A percentile compares a stretch with the other conserved stretches of the same genome.
phyloP scores from a whole-genome alignment of 1,284 basidiomycete genomes.

The Hypsizygus ulmarius region DNA sequence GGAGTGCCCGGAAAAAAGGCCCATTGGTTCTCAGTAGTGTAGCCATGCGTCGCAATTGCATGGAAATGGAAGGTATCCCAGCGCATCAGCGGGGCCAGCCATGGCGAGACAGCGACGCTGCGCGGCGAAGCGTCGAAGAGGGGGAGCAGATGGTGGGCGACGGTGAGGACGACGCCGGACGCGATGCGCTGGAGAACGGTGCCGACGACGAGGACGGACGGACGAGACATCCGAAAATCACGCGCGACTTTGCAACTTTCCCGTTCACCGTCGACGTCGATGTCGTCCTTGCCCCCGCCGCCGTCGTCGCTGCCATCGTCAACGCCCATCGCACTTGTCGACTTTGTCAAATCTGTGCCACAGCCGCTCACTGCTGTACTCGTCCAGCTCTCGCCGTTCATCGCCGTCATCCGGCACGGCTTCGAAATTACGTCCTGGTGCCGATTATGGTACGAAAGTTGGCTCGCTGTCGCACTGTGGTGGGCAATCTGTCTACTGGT shows the following conservation, averaged over 20 bases:
- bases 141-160: slow-evolving; percentile 20
- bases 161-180: slow-evolving; percentile 19
- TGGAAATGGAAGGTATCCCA: slow-evolving; percentile 91
- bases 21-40: slow-evolving; percentile 81
- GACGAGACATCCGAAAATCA: not conserved
- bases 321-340: slow-evolving; percentile 29
- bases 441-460: slow-evolving; percentile 61
- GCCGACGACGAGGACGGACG: slow-evolving; percentile 4
- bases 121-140: slow-evolving; percentile 40
- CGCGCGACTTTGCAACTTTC: too few relatives aligned
- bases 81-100: slow-evolving; percentile 47
- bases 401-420: slow-evolving; percentile 45
- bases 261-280: slow-evolving; percentile 10
- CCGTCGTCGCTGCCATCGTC: not conserved
- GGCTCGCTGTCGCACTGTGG: slow-evolving; percentile 67
- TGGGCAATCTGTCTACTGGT: slow-evolving; percentile 75
- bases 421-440: slow-evolving; percentile 67
- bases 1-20: slow-evolving; percentile 84
- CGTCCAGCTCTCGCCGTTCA: slow-evolving; percentile 54
- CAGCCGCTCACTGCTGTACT: slow-evolving; percentile 57
- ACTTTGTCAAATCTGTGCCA: slow-evolving; percentile 60
- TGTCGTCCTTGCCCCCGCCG: not conserved
- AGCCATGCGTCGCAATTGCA: slow-evolving; percentile 62
- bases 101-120: slow-evolving; percentile 27
- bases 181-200: slow-evolving; percentile 15